Conservation (phyloP, 352 stramenopile genomes). For the Phytophthora colocasiae region DNA sequence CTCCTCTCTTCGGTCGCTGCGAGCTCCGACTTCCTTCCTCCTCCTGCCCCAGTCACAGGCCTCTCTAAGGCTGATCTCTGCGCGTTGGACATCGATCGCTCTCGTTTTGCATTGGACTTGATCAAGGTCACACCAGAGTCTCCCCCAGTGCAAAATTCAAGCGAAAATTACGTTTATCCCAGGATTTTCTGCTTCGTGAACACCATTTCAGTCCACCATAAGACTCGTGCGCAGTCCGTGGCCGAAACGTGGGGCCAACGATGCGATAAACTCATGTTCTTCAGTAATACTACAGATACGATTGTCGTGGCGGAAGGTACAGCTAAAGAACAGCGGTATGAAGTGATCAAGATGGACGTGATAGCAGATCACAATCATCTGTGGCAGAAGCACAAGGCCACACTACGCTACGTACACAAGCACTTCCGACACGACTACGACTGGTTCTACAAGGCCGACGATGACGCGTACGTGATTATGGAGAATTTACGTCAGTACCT, state of each 20-base stretch:
- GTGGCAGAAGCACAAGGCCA: slow-evolving; percentile 87
- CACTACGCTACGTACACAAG: slow-evolving; percentile 70
- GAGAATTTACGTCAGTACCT: slow-evolving; percentile 82
- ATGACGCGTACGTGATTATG: slow-evolving; percentile 85
- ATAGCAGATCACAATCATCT: slow-evolving; percentile 82
- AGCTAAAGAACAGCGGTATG: slow-evolving; percentile 36
- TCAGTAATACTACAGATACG: slow-evolving; percentile 73
- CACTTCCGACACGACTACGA: slow-evolving; percentile 82
- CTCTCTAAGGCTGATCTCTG: slow-evolving; percentile 66
- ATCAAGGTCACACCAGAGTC: slow-evolving; percentile 49
- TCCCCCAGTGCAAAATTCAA: slow-evolving; percentile 7
- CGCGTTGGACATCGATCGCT: slow-evolving; percentile 51
- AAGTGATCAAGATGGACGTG: slow-evolving; percentile 77
- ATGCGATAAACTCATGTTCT: slow-evolving; percentile 84
- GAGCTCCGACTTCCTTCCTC: slow-evolving; percentile 10
- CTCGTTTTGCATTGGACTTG: slow-evolving; percentile 48
- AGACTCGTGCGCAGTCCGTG: slow-evolving; percentile 63
- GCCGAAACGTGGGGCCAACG: slow-evolving; percentile 85
- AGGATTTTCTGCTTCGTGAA: slow-evolving; percentile 84
- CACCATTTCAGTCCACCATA: slow-evolving; percentile 79
- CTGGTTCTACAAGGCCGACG: slow-evolving; percentile 90
- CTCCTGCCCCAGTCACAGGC: slow-evolving; percentile 18
- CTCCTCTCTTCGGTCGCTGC: slow-evolving; percentile 5
- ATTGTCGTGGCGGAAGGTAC: slow-evolving; percentile 48
- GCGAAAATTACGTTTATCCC: slow-evolving; percentile 39